Evolutionary conservation across 164 flowering plant species (phyloP).

Genomic region (Brasenia schreberi): DNA sequence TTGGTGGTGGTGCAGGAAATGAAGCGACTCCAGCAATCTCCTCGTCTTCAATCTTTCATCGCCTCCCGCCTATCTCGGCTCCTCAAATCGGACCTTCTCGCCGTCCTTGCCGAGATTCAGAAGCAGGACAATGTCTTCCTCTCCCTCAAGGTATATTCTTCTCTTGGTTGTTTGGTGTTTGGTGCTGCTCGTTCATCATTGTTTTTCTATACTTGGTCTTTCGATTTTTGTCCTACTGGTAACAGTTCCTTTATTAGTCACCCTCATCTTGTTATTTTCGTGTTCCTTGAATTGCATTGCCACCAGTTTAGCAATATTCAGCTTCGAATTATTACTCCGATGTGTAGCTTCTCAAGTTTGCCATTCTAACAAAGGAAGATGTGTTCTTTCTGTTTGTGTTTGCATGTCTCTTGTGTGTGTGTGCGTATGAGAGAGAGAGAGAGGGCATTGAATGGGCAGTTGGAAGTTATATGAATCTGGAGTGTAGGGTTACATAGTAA

Average conservation of each 20-base stretch:
- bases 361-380: no score
- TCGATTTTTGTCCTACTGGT: no score
- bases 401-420: no score
- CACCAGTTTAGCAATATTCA: not conserved
- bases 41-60: constrained; percentile 59
- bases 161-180: no score
- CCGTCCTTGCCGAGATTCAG: constrained; percentile 85
- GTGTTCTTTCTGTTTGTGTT: no score
- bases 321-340: no score
- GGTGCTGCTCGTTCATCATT: not conserved
- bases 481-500: no score
- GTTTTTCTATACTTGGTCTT: no score
- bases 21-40: constrained; percentile 40
- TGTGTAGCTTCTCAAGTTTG: no score
- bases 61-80: constrained; percentile 70
- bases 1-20: constrained; percentile 66
- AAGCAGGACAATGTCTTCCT: constrained; percentile 62
- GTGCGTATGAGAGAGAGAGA: no score
- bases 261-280: not conserved
- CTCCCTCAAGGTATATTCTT: not conserved
- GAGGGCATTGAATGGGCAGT: no score
- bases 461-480: no score
- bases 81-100: constrained; percentile 74
- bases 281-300: not conserved
- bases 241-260: not conserved